Percentiles rank a stretch among this genome's conserved stretches.
Evolutionary conservation across 1,139 yeast genomes (phyloP).

Genomic region (Kodamaea arcana): DNA sequence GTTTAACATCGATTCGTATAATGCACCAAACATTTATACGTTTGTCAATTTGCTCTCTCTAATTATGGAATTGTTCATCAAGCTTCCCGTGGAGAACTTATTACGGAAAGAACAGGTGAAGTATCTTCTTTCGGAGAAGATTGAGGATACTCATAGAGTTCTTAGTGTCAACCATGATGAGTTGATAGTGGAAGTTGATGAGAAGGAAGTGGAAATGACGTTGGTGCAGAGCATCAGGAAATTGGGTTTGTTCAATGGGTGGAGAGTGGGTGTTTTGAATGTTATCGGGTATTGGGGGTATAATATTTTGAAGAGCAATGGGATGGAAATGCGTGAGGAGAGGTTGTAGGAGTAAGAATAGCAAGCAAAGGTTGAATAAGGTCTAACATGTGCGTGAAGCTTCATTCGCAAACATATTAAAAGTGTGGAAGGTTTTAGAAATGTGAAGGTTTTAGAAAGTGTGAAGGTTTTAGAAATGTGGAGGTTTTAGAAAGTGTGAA

Average conservation of each 20-base stretch:
- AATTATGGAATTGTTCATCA: slow-evolving; percentile 63
- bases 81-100: slow-evolving; percentile 83
- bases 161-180: slow-evolving; percentile 43
- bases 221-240: slow-evolving; percentile 17
- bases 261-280: slow-evolving; percentile 83
- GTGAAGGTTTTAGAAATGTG: too few species aligned
- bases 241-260: slow-evolving; percentile 71
- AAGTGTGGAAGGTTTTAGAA: too few species aligned
- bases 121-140: slow-evolving; percentile 47
- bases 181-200: slow-evolving; percentile 44
- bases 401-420: too few species aligned
- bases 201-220: slow-evolving; percentile 5
- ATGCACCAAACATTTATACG: slow-evolving; percentile 58
- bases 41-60: slow-evolving; percentile 53
- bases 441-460: too few species aligned
- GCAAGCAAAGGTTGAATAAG: too few species aligned
- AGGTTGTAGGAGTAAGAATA: slow-evolving; percentile 26
- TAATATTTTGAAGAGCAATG: slow-evolving; percentile 52
- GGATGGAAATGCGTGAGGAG: slow-evolving; percentile 44
- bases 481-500: too few species aligned
- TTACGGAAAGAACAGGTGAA: slow-evolving; percentile 78
- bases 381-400: too few species aligned
- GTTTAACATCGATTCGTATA: slow-evolving; percentile 66
- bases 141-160: slow-evolving; percentile 29
- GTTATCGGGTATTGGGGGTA: slow-evolving; percentile 84